Evolutionary conservation across 2,329 filamentous ascomycete genomes (phyloP).

Genomic region (Aureobasidium zeae): DNA sequence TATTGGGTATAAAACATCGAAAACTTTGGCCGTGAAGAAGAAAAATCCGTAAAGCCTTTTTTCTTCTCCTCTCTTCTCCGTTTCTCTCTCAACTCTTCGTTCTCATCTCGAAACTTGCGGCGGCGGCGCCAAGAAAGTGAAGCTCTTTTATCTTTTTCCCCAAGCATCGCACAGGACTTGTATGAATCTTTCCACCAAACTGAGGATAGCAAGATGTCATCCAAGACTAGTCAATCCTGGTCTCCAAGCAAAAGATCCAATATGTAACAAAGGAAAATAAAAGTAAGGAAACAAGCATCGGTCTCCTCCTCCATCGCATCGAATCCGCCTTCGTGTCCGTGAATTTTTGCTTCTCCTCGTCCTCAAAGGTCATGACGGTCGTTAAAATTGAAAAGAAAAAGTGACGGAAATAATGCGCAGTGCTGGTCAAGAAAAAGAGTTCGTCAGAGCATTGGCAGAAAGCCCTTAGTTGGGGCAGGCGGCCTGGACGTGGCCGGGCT

Average conservation of each 20-base stretch:
- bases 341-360: constrained; percentile 3
- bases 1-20: constrained; percentile 9
- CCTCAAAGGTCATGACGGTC: constrained; percentile 15
- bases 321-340: constrained; percentile 8
- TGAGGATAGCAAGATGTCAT: no score
- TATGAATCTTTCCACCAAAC: no score
- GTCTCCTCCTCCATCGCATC: constrained; percentile 7
- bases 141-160: no score
- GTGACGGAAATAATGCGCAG: constrained; percentile 6
- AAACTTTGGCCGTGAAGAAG: constrained; percentile 12
- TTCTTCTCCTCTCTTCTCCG: neutral
- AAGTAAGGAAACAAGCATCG: neutral
- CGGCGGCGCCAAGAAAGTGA: no score
- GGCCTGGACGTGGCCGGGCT: constrained; percentile 83
- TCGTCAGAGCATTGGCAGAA: constrained; percentile 18
- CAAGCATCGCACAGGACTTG: no score
- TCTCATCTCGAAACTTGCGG: no score
- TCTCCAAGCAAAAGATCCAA: no score
- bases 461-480: constrained; percentile 71
- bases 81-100: constrained; percentile 10
- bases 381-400: constrained; percentile 2
- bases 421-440: constrained; percentile 15
- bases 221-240: no score
- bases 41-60: constrained; percentile 15
- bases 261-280: constrained; percentile 15